A percentile compares a stretch with the other conserved stretches of the same genome.
phyloP scores from a whole-genome alignment of 176 grass and related monocot genomes.

The Puccinellia tenuiflora region DNA sequence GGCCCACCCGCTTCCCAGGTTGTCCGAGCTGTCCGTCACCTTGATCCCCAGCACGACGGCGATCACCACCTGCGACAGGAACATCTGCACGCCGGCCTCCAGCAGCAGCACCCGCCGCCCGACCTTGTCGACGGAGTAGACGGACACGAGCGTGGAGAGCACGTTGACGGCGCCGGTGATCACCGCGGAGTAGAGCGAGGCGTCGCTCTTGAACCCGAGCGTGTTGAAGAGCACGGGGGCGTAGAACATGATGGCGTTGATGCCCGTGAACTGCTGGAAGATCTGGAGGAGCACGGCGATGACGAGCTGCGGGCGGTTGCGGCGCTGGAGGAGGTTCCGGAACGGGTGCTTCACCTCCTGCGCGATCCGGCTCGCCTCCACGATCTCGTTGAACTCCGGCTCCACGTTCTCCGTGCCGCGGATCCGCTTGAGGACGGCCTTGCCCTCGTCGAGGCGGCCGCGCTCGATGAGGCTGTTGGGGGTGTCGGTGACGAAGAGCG shows the following conservation, averaged over 20 bases:
- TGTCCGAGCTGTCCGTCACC: slow-evolving; percentile 61
- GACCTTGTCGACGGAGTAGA: slow-evolving; percentile 76
- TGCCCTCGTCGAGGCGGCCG: slow-evolving; percentile 65
- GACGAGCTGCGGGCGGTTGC: slow-evolving; percentile 65
- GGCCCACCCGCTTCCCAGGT: slow-evolving; percentile 53
- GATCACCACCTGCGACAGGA: slow-evolving; percentile 69
- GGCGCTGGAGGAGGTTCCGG: slow-evolving; percentile 71
- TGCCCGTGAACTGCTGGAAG: slow-evolving; percentile 94
- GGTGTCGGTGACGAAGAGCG: slow-evolving; percentile 66
- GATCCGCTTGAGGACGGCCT: slow-evolving; percentile 61
- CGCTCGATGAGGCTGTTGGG: slow-evolving; percentile 94
- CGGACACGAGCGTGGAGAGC: slow-evolving; percentile 77
- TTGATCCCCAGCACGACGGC: slow-evolving; percentile 61
- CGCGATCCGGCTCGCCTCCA: slow-evolving; percentile 70
- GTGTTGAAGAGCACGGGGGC: slow-evolving; percentile 93
- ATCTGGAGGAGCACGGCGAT: slow-evolving; percentile 90
- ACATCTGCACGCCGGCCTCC: slow-evolving; percentile 97
- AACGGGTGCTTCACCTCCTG: slow-evolving; percentile 93
- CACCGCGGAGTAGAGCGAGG: slow-evolving; percentile 79
- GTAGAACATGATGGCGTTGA: slow-evolving; percentile 99
- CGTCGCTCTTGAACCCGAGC: slow-evolving; percentile 80
- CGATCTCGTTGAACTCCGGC: slow-evolving; percentile 81
- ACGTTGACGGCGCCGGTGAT: slow-evolving; percentile 94
- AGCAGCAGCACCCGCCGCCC: slow-evolving; percentile 80
- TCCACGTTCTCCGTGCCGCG: slow-evolving; percentile 76